Conservation (phyloP, 805 yeast species). For the Saturnispora silvae region DNA sequence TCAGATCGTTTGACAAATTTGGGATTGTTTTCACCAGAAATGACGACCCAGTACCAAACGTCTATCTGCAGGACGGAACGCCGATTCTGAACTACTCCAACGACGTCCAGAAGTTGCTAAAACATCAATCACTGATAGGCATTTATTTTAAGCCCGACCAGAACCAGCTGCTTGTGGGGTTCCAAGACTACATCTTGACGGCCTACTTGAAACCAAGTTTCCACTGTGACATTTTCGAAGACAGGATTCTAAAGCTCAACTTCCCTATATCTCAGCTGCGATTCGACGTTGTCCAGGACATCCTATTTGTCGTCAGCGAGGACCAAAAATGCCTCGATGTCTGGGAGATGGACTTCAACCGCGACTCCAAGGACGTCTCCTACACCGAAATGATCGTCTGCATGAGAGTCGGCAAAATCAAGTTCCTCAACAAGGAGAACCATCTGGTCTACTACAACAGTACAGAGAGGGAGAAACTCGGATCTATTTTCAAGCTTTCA, state of each 20-base stretch:
- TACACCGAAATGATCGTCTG: slow-evolving; percentile 4
- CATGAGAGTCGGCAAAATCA: not conserved
- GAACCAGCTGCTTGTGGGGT: slow-evolving; percentile 5
- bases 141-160: slow-evolving; percentile 6
- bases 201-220: slow-evolving; percentile 4
- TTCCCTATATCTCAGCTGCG: not conserved
- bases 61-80: not conserved
- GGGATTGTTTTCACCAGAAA: slow-evolving; percentile 4
- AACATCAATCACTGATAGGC: not conserved
- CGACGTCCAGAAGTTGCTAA: not conserved
- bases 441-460: not conserved
- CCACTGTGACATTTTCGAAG: slow-evolving; percentile 8
- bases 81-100: slow-evolving; percentile 1
- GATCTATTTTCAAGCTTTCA: not conserved
- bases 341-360: slow-evolving; percentile 7
- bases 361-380: slow-evolving; percentile 5
- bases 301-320: not conserved
- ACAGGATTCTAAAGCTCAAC: slow-evolving; percentile 5
- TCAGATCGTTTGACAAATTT: slow-evolving; percentile 2
- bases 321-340: slow-evolving; percentile 1
- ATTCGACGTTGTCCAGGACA: slow-evolving; percentile 2
- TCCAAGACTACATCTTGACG: not conserved
- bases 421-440: slow-evolving; percentile 2
- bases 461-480: not conserved
- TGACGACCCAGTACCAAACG: not conserved